Percentiles rank a stretch among this genome's conserved stretches.
phyloP scores from a whole-genome alignment of 1,284 basidiomycete genomes.

The Papiliotrema nemorosa region DNA sequence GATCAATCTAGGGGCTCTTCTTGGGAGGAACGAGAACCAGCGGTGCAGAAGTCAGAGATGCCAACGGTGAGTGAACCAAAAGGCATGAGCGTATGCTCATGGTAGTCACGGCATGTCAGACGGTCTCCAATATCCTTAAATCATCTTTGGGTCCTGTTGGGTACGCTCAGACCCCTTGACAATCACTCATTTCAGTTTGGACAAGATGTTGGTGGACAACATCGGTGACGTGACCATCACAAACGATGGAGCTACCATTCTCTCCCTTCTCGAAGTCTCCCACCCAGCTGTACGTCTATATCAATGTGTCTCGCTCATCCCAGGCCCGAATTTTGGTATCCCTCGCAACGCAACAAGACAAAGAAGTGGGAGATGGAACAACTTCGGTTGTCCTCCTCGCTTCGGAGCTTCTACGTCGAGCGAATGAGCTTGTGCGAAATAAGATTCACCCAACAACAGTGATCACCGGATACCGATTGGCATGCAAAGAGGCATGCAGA shows the following conservation, averaged over 20 bases:
- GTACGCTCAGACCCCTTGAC: constrained; percentile 21
- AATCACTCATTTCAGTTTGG: constrained; percentile 58
- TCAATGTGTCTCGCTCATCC: constrained; percentile 10
- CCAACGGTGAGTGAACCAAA: constrained; percentile 67
- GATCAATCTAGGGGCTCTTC: constrained; percentile 64
- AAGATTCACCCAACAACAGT: constrained; percentile 87
- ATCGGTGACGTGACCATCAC: constrained; percentile 99
- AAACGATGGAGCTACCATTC: constrained; percentile 98
- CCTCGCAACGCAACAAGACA: constrained; percentile 98
- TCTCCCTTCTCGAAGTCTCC: constrained; percentile 85
- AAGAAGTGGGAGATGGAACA: constrained; percentile 98
- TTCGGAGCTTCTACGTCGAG: constrained; percentile 88
- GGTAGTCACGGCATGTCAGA: constrained; percentile 87
- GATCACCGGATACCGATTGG: constrained; percentile 54
- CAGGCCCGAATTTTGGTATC: constrained; percentile 88
- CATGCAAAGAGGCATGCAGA: constrained; percentile 95
- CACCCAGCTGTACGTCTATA: constrained; percentile 69
- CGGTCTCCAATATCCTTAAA: constrained; percentile 97
- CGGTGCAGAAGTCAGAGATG: constrained; percentile 93
- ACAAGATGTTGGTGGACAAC: constrained; percentile 98
- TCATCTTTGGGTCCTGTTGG: constrained; percentile 91
- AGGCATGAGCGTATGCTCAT: constrained; percentile 2
- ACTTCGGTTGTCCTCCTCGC: constrained; percentile 98
- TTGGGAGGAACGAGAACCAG: constrained; percentile 90
- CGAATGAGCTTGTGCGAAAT: constrained; percentile 96